Evolutionary conservation across 2,329 filamentous ascomycete genomes (phyloP), one percentile per base, ranked within the genome.

Genomic region (Chaetoscypha palmicola): DNA sequence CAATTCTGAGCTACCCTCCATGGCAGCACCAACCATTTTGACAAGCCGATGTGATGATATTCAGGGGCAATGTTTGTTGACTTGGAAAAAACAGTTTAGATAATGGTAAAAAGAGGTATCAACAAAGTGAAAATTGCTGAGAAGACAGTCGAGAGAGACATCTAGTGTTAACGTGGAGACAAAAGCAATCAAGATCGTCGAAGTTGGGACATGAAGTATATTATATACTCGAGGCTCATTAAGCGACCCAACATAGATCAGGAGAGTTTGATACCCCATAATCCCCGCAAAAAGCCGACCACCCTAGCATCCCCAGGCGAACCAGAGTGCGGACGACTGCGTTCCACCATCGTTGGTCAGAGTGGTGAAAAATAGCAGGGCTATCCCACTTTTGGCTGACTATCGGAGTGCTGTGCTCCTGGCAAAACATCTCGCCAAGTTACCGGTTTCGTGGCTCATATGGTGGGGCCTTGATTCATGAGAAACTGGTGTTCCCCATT

Each of bases 1-100:
- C 12, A 28, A 12, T 12, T 49, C 47, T 12, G 40, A n/a, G 32
- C 46, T 40, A 40, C 43, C 40, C 23, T 34, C 38, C 22, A 50
- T 28, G 26, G 48, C 48, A 41, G 43, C 31, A 30, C 47, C 43
- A 10, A 34, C 43, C 12, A 24, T 26, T 3, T 38, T 43, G 10
- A 46, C 24, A 28, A 28, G 11, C 39, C 42, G 46, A 37, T 14
- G 8, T 46, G 16, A 37, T 21, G 34, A 20, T 8, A 19, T 14
- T 33, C 31, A 33, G 19, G 16, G 16, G 34, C n/a, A 12, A n/a
- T 37, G 20, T 37, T n/a, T 5, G 20, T 19, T 19, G 34, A 19
- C 14, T 11, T 37, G 34, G 12, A 12, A 7, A 28, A n/a, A n/a
- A n/a, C n/a, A n/a, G n/a, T n/a, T n/a, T n/a, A n/a, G n/a, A n/a